Evolutionary conservation across 2,329 filamentous ascomycete species (phyloP), one percentile per base, ranked within the genome.

Genomic region (Colletotrichum tabaci): DNA sequence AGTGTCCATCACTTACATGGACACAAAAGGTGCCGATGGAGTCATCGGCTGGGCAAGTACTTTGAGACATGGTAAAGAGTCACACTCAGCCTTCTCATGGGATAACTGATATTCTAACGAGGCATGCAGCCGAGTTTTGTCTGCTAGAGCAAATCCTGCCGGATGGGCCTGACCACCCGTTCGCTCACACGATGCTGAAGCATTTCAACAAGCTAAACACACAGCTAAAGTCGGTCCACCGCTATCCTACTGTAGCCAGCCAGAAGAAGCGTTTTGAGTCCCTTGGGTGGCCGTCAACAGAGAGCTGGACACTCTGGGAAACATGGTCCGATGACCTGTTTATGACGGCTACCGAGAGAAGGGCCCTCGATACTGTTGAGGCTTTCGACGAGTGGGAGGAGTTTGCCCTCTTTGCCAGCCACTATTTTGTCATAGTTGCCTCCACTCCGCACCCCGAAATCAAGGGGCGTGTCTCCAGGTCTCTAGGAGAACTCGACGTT

Each of bases 341-440:
- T 79, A 82, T 97, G 23, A 85, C 85, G 7, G 77, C 86, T 1
- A 81, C 86, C 1, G 87, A 94, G 73, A 88, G 94, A 74, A 83
- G 79, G 46, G 83, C 82, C 13, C 82, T 98, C 16, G 92, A 98
- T 75, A 78, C 83, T 0, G 81, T 95, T 18, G 96, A 98, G 77
- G 90, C 92, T 0, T 98, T 98, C 78, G 96, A 98, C 80, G 95
- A 98, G 81, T 98, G 94, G 94, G 96, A 98, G 81, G 96, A 98
- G 77, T 95, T 98, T 78, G 91, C 93, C 2, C 84, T 98, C 0
- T 98, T 97, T 80, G 90, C 89, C 2, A 91, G 91, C 44, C 95
- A 98, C 81, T 97, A 98, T 80, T 93, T 95, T 75, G 82, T 98
- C 53, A 85, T 97, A 10, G 85, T 90, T 61, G 94, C 94, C 16